Conservation (phyloP, 306 rosid genomes). For the Echinosophora koreensis region DNA sequence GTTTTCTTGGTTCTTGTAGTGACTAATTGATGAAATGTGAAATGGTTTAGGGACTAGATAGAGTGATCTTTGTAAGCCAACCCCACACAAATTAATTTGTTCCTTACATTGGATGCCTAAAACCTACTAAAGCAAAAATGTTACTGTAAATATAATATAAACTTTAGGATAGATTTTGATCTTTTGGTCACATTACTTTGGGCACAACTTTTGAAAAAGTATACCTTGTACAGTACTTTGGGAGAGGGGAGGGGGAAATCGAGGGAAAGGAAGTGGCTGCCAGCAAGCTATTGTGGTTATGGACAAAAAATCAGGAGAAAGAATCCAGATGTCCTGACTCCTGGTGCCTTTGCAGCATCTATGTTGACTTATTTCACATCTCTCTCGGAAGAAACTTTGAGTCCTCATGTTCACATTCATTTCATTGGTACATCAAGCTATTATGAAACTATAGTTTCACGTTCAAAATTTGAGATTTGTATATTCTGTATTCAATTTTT, state of each 20-base stretch:
- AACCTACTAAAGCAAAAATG: constrained; percentile 9
- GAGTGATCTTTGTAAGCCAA: constrained; percentile 25
- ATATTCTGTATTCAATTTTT: too few species aligned
- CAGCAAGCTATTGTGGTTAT: constrained; percentile 30
- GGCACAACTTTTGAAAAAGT: constrained; percentile 46
- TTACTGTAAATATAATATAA: background rate
- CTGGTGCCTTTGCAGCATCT: constrained; percentile 30
- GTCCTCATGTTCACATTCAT: constrained; percentile 13
- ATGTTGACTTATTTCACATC: constrained; percentile 27
- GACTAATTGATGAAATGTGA: background rate
- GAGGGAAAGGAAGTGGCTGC: constrained; percentile 42
- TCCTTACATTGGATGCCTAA: constrained; percentile 48
- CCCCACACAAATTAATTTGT: constrained; percentile 40
- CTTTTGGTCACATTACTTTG: constrained; percentile 12
- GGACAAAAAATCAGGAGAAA: constrained; percentile 24
- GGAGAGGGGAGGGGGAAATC: background rate
- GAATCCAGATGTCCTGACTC: constrained; percentile 25
- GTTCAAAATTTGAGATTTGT: too few species aligned
- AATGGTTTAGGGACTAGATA: constrained; percentile 1
- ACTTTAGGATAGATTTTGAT: background rate
- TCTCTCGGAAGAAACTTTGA: background rate
- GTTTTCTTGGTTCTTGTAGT: background rate
- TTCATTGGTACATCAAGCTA: background rate
- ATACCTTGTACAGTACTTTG: constrained; percentile 42
- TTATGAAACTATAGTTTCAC: too few species aligned